phyloP scores from a whole-genome alignment of 257 asterid species.

The Fraxinus pennsylvanica region DNA sequence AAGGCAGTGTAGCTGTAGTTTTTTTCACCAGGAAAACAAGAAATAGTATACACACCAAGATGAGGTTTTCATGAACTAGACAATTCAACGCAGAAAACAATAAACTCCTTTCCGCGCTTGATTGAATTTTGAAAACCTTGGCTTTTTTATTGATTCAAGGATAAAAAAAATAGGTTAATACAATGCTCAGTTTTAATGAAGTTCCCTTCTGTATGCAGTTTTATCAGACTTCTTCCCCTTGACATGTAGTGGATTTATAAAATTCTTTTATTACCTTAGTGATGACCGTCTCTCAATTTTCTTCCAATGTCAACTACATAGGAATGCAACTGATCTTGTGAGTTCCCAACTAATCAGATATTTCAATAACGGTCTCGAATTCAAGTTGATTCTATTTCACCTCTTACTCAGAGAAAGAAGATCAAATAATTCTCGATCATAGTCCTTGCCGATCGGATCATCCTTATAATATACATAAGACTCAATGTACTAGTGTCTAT shows the following conservation, averaged over 20 bases:
- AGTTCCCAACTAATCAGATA: neutral
- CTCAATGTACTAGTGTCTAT: too few species aligned
- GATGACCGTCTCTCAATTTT: neutral
- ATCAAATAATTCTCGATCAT: too few species aligned
- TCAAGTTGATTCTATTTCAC: too few species aligned
- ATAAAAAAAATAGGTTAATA: neutral
- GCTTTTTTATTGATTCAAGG: neutral
- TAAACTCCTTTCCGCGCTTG: neutral
- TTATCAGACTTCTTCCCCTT: neutral
- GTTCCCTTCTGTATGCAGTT: neutral
- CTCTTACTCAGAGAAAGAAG: too few species aligned
- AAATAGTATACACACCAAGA: neutral
- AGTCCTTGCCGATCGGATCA: too few species aligned
- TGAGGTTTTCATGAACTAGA: neutral
- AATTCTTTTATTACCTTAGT: neutral
- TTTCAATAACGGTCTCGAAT: neutral
- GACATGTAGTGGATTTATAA: neutral
- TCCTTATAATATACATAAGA: too few species aligned
- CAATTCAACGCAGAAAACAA: neutral
- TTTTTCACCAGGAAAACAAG: neutral
- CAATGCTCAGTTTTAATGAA: neutral
- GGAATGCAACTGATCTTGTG: slow-evolving; percentile 20
- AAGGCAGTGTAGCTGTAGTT: neutral
- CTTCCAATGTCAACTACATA: slow-evolving; percentile 5
- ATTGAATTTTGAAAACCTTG: neutral